Evolutionary conservation across 2,329 filamentous ascomycete species (phyloP).

Genomic region (Fusarium pilosicola): DNA sequence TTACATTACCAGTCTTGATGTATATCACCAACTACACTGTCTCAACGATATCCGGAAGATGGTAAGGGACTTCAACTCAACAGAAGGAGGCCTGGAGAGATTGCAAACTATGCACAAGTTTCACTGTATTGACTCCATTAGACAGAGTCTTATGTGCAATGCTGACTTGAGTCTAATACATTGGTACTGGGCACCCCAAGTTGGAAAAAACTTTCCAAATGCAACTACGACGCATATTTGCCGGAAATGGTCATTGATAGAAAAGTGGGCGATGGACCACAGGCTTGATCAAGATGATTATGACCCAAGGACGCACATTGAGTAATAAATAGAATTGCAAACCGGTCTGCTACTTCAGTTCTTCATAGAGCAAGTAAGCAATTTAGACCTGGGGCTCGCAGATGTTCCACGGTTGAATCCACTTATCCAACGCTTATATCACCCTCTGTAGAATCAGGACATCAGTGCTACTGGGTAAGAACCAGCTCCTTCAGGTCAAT

Average conservation of each 20-base stretch:
- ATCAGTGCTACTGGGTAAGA: background rate
- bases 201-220: background rate
- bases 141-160: background rate
- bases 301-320: background rate
- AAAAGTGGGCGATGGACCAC: background rate
- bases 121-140: slow-evolving; percentile 1
- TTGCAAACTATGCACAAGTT: slow-evolving; percentile 3
- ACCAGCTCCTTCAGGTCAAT: background rate
- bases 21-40: slow-evolving; percentile 3
- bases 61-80: background rate
- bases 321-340: background rate
- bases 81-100: background rate
- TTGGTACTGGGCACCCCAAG: background rate
- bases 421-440: background rate
- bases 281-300: background rate
- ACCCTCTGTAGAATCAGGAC: background rate
- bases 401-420: background rate
- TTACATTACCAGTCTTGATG: slow-evolving; percentile 6
- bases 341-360: background rate
- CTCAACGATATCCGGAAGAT: slow-evolving; percentile 4
- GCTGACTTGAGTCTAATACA: background rate
- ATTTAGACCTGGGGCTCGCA: background rate
- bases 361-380: background rate
- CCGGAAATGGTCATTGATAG: background rate
- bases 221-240: background rate